Percentiles rank a stretch among this genome's conserved stretches.
phyloP scores from a whole-genome alignment of 2,329 filamentous ascomycete species.

The Microdochium paspali region DNA sequence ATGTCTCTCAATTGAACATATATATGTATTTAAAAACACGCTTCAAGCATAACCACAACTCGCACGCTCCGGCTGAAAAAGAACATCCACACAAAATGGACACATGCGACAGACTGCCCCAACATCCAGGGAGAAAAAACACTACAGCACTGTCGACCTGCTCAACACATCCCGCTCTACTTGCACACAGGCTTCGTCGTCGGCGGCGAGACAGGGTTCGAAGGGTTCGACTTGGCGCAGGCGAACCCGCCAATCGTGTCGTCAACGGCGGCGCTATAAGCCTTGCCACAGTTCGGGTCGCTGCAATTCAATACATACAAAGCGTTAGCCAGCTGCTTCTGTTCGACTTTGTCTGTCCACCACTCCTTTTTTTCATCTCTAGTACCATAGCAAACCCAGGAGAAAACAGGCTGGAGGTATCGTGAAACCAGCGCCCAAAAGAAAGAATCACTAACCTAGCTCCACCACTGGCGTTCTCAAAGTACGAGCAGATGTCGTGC shows the following conservation, averaged over 20 bases:
- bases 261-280: constrained; percentile 30
- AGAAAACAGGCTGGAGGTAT: neutral
- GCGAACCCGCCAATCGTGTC: constrained; percentile 27
- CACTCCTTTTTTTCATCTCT: neutral
- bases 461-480: constrained; percentile 36
- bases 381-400: neutral
- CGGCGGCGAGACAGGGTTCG: constrained; percentile 14
- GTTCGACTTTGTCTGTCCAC: too few species aligned
- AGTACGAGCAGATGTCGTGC: constrained; percentile 41
- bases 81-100: too few species aligned
- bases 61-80: too few species aligned
- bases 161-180: neutral
- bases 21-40: too few species aligned
- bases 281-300: constrained; percentile 36
- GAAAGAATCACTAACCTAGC: constrained; percentile 22
- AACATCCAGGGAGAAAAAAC: too few species aligned
- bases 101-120: too few species aligned
- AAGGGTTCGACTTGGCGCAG: constrained; percentile 25
- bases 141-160: too few species aligned
- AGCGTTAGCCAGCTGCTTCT: constrained; percentile 2
- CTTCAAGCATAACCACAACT: too few species aligned
- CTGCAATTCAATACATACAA: constrained; percentile 12
- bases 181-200: constrained; percentile 15
- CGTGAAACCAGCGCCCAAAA: too few species aligned
- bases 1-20: too few species aligned